phyloP scores from a whole-genome alignment of 768 basidiomycete species.

The Lentinula boryana region DNA sequence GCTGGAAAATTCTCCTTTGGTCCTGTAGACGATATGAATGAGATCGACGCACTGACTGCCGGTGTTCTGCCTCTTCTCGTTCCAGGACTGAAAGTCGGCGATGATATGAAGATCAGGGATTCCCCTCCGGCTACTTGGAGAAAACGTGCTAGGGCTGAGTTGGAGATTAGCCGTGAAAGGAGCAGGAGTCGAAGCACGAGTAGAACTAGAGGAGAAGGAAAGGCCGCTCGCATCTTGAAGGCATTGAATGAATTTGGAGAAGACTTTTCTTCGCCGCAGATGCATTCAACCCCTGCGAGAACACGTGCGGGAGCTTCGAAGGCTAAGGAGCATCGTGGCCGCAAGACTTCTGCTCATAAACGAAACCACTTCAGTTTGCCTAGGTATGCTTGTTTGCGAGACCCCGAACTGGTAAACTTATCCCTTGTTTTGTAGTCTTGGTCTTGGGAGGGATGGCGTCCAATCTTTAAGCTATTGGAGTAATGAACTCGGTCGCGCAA shows the following conservation, averaged over 20 bases:
- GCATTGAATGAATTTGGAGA: slow-evolving; percentile 37
- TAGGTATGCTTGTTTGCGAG: slow-evolving; percentile 35
- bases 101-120: slow-evolving; percentile 48
- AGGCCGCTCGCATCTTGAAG: slow-evolving; percentile 27
- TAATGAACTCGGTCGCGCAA: slow-evolving; percentile 45
- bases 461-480: slow-evolving; percentile 47
- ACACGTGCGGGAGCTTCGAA: slow-evolving; percentile 18
- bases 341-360: slow-evolving; percentile 50
- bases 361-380: slow-evolving; percentile 63
- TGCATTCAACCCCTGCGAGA: slow-evolving; percentile 58
- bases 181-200: slow-evolving; percentile 1
- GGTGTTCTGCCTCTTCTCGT: slow-evolving; percentile 63
- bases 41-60: slow-evolving; percentile 68
- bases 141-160: not conserved
- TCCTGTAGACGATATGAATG: slow-evolving; percentile 49
- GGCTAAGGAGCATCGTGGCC: slow-evolving; percentile 16
- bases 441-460: slow-evolving; percentile 54
- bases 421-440: slow-evolving; percentile 36
- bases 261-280: slow-evolving; percentile 50
- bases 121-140: slow-evolving; percentile 35
- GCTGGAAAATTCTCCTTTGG: slow-evolving; percentile 56
- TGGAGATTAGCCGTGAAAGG: not conserved
- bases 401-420: not conserved
- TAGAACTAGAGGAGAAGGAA: slow-evolving; percentile 25
- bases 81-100: slow-evolving; percentile 56